Conservation (phyloP, 371 early-diverging fungal species). For the Amoeboaphelidium protococcarum region DNA sequence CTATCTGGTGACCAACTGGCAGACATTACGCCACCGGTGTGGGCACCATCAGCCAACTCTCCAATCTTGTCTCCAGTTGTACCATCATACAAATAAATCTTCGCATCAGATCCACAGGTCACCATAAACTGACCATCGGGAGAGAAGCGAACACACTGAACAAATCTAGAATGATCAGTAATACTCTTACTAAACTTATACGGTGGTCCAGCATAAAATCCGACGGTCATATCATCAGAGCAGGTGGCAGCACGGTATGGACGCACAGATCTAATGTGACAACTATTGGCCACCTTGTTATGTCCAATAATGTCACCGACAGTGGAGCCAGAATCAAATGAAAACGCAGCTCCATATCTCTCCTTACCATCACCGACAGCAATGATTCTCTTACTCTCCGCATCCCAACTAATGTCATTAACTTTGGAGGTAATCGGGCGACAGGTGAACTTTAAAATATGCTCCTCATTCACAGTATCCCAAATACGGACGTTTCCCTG, state of each 20-base stretch:
- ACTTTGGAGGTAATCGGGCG: constrained; percentile 43
- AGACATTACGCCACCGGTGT: constrained; percentile 55
- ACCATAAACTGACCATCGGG: constrained; percentile 52
- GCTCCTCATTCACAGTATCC: constrained; percentile 60
- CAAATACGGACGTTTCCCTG: constrained; percentile 75
- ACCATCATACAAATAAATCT: constrained; percentile 77
- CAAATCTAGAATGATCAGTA: constrained; percentile 56
- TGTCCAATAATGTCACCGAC: constrained; percentile 80
- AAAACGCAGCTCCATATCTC: constrained; percentile 63
- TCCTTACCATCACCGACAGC: constrained; percentile 87
- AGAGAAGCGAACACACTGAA: constrained; percentile 61
- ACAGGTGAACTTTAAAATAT: constrained; percentile 56
- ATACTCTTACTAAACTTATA: constrained; percentile 47
- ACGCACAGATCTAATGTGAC: constrained; percentile 46
- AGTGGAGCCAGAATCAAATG: constrained; percentile 64
- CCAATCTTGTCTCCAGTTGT: constrained; percentile 50
- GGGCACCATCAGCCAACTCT: constrained; percentile 36
- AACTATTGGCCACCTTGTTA: constrained; percentile 54
- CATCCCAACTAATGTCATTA: constrained; percentile 76
- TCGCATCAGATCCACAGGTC: constrained; percentile 61
- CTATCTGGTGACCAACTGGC: constrained; percentile 67
- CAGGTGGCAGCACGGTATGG: constrained; percentile 79
- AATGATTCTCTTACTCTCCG: constrained; percentile 71
- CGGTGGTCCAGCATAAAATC: constrained; percentile 73
- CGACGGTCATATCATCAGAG: constrained; percentile 68